Evolutionary conservation across 768 basidiomycete genomes (phyloP).

Genomic region (Mycena amicta): DNA sequence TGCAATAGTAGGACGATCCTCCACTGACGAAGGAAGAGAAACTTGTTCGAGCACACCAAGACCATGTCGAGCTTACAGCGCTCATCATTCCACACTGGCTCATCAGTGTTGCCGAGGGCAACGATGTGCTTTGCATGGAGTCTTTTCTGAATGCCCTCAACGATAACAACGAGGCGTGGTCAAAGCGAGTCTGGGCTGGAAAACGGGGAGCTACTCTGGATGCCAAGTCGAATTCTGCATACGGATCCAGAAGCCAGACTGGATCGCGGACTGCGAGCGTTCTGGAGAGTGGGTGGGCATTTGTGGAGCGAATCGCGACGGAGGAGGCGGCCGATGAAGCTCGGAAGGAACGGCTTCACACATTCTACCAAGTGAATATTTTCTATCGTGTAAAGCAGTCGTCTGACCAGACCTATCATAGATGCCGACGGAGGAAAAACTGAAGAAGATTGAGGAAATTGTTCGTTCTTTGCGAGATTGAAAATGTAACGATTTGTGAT

Average conservation of each 20-base stretch:
- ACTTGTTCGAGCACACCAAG: not conserved
- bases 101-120: conserved; percentile 38
- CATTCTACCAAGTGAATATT: conserved; percentile 49
- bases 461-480: conserved; percentile 40
- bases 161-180: conserved; percentile 29
- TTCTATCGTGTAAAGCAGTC: not conserved
- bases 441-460: conserved; percentile 52
- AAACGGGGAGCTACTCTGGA: too few species aligned
- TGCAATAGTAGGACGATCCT: too few species aligned
- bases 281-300: conserved; percentile 28
- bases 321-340: conserved; percentile 33
- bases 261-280: not conserved
- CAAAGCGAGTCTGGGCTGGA: conserved; percentile 3
- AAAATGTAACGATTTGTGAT: conserved; percentile 1
- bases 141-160: conserved; percentile 48
- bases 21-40: not conserved
- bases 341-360: conserved; percentile 42
- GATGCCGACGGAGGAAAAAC: conserved; percentile 60
- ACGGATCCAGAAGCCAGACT: not conserved
- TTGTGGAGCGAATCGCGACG: conserved; percentile 51
- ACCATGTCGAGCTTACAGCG: not conserved
- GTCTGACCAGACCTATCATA: conserved; percentile 22
- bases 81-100: not conserved
- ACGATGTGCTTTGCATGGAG: conserved; percentile 44
- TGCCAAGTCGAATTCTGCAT: not conserved